These are phyloP conservation scores for Teratosphaeria viscida DNA, from an alignment of 2,329 filamentous ascomycete species.

Conservation along the genomic window DNA sequence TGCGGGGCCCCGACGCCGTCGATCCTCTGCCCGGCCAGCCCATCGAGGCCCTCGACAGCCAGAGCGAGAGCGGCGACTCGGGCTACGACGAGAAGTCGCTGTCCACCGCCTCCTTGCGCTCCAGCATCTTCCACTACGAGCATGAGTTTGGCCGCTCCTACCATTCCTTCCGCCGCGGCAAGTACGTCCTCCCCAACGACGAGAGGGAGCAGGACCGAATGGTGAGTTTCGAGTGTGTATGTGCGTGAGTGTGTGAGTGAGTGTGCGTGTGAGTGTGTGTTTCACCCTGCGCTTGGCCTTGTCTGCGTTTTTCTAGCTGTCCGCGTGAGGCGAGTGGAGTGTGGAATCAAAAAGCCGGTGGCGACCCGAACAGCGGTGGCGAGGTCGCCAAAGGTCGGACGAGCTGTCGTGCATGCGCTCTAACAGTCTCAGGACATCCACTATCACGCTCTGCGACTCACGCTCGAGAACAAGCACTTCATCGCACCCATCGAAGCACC, in stretches of 20 bases:
- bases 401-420: neutral
- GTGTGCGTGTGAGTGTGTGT: too few relatives aligned
- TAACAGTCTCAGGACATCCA: constrained; percentile 6
- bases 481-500: constrained; percentile 7
- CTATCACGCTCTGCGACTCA: constrained; percentile 11
- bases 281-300: neutral
- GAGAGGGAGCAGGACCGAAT: constrained; percentile 16
- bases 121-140: constrained; percentile 15
- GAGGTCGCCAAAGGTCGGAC: neutral
- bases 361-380: neutral
- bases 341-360: neutral
- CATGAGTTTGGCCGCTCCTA: constrained; percentile 15
- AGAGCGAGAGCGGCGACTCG: constrained; percentile 6
- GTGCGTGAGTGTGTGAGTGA: too few relatives aligned
- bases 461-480: constrained; percentile 8
- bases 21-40: neutral
- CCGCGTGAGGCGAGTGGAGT: too few relatives aligned
- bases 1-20: neutral
- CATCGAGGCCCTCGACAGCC: neutral
- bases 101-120: constrained; percentile 10
- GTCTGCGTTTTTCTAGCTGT: neutral
- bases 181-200: constrained; percentile 21
- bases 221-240: neutral
- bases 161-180: constrained; percentile 11
- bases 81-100: constrained; percentile 8